These are phyloP conservation scores for Russula emetica DNA, from an alignment of 768 basidiomycete genomes.

Conservation along the genomic window DNA sequence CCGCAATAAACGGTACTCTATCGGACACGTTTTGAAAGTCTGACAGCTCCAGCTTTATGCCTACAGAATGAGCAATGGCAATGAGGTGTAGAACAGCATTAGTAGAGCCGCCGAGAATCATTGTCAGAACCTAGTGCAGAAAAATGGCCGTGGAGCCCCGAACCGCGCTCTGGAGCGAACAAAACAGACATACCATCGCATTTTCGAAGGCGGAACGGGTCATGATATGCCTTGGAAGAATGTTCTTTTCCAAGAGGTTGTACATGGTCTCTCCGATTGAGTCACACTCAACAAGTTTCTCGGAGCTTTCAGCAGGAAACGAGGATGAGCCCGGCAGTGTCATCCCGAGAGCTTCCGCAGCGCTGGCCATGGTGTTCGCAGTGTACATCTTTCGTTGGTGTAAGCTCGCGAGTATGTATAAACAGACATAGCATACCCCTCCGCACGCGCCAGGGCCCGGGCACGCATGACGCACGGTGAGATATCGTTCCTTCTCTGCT, in stretches of 20 bases:
- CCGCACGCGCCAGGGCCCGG: conserved; percentile 98
- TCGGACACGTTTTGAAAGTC: conserved; percentile 95
- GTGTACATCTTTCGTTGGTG: conserved; percentile 77
- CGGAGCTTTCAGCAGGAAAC: conserved; percentile 87
- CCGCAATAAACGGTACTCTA: conserved; percentile 88
- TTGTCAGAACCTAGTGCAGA: conserved; percentile 73
- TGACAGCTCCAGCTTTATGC: conserved; percentile 80
- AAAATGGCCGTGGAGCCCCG: not conserved
- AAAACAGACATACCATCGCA: conserved; percentile 66
- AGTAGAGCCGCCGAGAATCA: conserved; percentile 96
- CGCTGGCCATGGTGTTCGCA: conserved; percentile 97
- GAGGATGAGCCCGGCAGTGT: conserved; percentile 94
- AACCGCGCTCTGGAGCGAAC: conserved; percentile 1
- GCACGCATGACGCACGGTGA: conserved; percentile 88
- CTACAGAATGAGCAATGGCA: conserved; percentile 94
- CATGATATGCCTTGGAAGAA: conserved; percentile 95
- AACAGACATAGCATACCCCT: conserved; percentile 52
- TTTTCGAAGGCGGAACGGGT: conserved; percentile 95
- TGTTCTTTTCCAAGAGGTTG: conserved; percentile 84
- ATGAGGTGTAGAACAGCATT: conserved; percentile 97
- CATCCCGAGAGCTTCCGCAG: conserved; percentile 95
- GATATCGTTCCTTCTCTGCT: conserved; percentile 80
- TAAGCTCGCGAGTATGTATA: conserved; percentile 12
- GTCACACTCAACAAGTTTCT: conserved; percentile 83
- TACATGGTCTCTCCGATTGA: conserved; percentile 78